These are phyloP conservation scores for Triglochin maritima DNA, from an alignment of 106 monocot species.

Conservation along the genomic window DNA sequence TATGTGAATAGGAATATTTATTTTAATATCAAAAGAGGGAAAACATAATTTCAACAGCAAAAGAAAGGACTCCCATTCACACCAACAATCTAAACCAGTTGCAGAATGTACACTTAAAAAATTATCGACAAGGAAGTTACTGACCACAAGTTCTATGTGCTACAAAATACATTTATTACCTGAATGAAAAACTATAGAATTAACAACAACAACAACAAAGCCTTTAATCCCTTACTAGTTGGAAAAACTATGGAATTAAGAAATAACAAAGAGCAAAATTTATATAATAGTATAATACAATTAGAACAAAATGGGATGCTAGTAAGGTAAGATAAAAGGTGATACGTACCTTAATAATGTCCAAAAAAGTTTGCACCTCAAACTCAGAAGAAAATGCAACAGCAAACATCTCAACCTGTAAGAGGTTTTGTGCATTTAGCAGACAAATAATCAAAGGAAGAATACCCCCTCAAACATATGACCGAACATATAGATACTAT, in stretches of 20 bases:
- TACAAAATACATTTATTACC: neutral
- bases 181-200: neutral
- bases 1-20: constrained; percentile 4
- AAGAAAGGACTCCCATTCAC: neutral
- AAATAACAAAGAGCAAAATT: neutral
- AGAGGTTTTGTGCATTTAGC: neutral
- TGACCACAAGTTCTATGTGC: neutral
- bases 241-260: neutral
- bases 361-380: constrained; percentile 40
- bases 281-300: neutral
- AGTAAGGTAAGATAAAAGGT: neutral
- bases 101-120: neutral
- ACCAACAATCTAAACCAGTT: neutral
- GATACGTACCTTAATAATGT: constrained; percentile 39
- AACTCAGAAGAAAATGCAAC: constrained; percentile 28
- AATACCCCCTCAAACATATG: neutral
- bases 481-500: neutral
- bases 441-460: neutral
- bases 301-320: neutral
- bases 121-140: neutral
- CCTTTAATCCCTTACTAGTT: neutral
- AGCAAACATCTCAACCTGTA: constrained; percentile 74
- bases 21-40: neutral
- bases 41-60: neutral
- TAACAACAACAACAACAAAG: neutral